Evolutionary conservation across 768 basidiomycete species (phyloP).

Genomic region (Calocybe cyanea): DNA sequence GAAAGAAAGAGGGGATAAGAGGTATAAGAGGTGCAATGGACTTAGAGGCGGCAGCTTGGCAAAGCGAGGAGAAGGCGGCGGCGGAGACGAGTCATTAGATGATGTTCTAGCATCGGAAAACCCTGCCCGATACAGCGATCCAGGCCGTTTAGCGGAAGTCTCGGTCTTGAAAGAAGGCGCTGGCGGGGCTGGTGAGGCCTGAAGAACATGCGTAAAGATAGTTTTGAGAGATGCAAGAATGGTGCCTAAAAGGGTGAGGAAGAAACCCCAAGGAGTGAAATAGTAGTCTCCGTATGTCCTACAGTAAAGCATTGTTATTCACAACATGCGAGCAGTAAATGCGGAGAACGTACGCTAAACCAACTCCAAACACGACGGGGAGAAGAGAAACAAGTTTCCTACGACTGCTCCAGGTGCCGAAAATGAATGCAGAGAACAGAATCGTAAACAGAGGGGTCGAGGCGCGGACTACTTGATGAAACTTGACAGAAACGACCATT

Average conservation of each 20-base stretch:
- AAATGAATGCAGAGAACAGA: constrained; percentile 65
- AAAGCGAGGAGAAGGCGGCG: too few species aligned
- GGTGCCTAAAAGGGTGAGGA: constrained; percentile 88
- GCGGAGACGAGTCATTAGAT: too few species aligned
- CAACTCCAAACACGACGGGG: constrained; percentile 88
- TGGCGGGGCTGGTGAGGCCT: too few species aligned
- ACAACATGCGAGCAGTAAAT: neutral
- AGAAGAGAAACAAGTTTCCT: constrained; percentile 69
- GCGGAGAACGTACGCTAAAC: constrained; percentile 65
- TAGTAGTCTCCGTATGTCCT: constrained; percentile 97
- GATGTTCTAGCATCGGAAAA: too few species aligned
- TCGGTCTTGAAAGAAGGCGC: too few species aligned
- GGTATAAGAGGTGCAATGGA: too few species aligned
- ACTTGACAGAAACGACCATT: constrained; percentile 42
- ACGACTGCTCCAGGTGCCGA: constrained; percentile 55
- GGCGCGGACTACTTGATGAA: constrained; percentile 95
- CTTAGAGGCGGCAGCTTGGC: too few species aligned
- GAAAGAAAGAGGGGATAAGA: too few species aligned
- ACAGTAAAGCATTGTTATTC: neutral
- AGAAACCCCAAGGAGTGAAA: constrained; percentile 79
- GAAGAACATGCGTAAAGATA: too few species aligned
- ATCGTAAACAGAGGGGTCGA: constrained; percentile 93
- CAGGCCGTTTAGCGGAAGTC: too few species aligned
- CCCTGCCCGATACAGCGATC: too few species aligned
- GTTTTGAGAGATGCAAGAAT: constrained; percentile 64